Evolutionary conservation across 176 grass and related monocot genomes (phyloP).

Genomic region (Pontederia crassipes): DNA sequence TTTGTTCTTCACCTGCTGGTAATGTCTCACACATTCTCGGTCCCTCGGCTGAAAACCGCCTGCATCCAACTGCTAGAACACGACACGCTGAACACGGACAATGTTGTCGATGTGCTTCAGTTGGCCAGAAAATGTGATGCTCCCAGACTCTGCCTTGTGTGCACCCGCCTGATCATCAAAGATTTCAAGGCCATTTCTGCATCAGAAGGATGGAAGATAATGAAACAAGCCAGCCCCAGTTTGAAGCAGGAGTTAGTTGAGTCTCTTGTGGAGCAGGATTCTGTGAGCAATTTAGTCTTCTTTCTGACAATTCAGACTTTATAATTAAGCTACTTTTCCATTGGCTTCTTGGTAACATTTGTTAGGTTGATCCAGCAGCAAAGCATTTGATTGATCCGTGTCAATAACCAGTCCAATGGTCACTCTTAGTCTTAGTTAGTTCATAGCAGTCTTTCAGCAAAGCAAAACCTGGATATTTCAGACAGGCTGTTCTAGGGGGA

Average conservation of each 20-base stretch:
- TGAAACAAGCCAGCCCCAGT: conserved; percentile 15
- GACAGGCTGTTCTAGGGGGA: too few species aligned
- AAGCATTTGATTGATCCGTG: too few species aligned
- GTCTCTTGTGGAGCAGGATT: conserved; percentile 32
- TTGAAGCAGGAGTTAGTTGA: conserved; percentile 28
- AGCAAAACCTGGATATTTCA: too few species aligned
- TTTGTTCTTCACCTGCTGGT: conserved; percentile 29
- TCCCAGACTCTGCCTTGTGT: conserved; percentile 19
- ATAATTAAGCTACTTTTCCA: neutral
- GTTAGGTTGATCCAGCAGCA: too few species aligned
- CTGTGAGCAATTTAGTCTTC: conserved; percentile 13
- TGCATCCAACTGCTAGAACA: conserved; percentile 24
- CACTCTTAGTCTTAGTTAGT: too few species aligned
- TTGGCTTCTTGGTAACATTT: neutral
- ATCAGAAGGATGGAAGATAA: conserved; percentile 32
- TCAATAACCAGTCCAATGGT: too few species aligned
- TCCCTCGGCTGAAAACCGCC: conserved; percentile 29
- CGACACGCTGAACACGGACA: conserved; percentile 15
- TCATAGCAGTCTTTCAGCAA: too few species aligned
- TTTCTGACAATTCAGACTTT: neutral
- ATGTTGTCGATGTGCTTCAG: conserved; percentile 38
- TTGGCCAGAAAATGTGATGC: conserved; percentile 25
- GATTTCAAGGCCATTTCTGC: conserved; percentile 27
- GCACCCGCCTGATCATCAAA: conserved; percentile 24
- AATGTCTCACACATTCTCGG: conserved; percentile 20